A percentile compares a stretch with the other conserved stretches of the same genome.
phyloP scores from a whole-genome alignment of 1,284 basidiomycete genomes.

The Cutaneotrichosporon mucoides region DNA sequence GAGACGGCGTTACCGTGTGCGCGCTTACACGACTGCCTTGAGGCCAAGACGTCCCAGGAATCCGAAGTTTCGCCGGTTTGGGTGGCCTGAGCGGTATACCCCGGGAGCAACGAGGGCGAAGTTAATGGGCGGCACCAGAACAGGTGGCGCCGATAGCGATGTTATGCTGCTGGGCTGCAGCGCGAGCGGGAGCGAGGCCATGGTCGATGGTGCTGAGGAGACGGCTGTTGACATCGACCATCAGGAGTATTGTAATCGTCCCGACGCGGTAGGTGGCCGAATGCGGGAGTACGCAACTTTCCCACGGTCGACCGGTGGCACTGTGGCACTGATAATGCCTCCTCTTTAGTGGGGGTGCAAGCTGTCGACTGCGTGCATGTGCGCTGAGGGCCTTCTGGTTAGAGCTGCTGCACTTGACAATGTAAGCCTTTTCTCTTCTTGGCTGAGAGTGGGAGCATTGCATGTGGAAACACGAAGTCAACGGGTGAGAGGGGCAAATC shows the following conservation, averaged over 20 bases:
- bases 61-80: constrained; percentile 46
- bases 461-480: too few species aligned
- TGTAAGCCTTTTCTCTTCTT: too few species aligned
- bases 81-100: constrained; percentile 48
- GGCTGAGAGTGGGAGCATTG: too few species aligned
- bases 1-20: neutral
- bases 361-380: too few species aligned
- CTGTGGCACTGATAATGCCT: neutral
- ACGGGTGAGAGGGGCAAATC: too few species aligned
- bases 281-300: neutral
- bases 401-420: too few species aligned
- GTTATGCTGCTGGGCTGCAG: constrained; percentile 13
- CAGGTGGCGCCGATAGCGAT: constrained; percentile 17
- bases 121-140: constrained; percentile 50
- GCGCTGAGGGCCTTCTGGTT: too few species aligned
- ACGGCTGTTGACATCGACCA: neutral
- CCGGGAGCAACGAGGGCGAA: constrained; percentile 48
- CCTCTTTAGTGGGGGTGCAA: too few species aligned
- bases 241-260: too few species aligned
- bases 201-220: neutral
- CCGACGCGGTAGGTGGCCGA: too few species aligned
- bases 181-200: constrained; percentile 14
- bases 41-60: constrained; percentile 44
- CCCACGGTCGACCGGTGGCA: neutral
- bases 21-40: constrained; percentile 43